phyloP scores from a whole-genome alignment of 192 early-diverging fungal species.

The Gigaspora rosea region DNA sequence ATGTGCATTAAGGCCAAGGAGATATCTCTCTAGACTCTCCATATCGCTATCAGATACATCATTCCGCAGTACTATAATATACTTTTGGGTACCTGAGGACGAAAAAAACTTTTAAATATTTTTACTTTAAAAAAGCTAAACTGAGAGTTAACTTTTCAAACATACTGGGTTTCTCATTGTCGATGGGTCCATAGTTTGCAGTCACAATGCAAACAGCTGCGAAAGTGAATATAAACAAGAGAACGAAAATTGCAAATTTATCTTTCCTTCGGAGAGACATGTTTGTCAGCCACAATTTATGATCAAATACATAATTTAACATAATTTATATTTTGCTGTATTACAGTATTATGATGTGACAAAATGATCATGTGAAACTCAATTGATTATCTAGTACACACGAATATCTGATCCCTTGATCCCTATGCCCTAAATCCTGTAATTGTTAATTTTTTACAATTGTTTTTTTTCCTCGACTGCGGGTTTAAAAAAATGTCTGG shows the following conservation, averaged over 20 bases:
- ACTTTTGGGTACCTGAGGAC: neutral
- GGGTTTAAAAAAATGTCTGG: conserved; percentile 27
- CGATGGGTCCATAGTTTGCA: too few species aligned
- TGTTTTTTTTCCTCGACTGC: neutral
- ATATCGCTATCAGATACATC: neutral
- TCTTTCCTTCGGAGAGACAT: too few species aligned
- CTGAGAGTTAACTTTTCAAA: neutral
- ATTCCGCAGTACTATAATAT: neutral
- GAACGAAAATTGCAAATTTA: too few species aligned
- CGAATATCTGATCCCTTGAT: neutral
- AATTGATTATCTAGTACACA: neutral
- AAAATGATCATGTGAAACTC: neutral
- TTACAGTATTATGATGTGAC: too few species aligned
- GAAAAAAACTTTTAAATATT: neutral
- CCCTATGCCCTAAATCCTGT: too few species aligned
- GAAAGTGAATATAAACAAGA: too few species aligned
- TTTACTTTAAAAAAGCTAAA: neutral
- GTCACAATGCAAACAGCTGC: too few species aligned
- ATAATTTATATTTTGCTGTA: too few species aligned
- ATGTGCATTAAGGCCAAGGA: neutral
- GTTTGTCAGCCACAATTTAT: too few species aligned
- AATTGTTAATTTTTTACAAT: too few species aligned
- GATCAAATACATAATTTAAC: too few species aligned
- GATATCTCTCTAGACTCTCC: neutral
- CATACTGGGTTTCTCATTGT: neutral